Evolutionary conservation across 768 basidiomycete genomes (phyloP), one percentile per base, ranked within the genome.

Genomic region (Boletus sp.): DNA sequence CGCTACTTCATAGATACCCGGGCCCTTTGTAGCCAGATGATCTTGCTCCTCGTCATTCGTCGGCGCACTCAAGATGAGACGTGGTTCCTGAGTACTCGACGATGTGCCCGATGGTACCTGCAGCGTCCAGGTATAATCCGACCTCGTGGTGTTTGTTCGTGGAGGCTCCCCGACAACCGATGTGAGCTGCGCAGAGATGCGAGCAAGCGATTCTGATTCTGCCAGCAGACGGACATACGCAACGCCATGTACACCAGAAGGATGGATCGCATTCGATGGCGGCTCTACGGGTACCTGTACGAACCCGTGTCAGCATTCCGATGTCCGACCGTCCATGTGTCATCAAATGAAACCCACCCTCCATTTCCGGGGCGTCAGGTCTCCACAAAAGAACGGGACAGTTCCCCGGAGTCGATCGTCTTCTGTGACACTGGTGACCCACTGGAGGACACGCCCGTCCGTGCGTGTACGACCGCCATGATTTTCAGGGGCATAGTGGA

Each of bases 351-450:
- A 15, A 45, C 81, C 17, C 62, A 86, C 89, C 69, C 89, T 75
- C 69, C 78, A 77, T 3, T 70, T 60, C 48, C 88, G 73, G 3
- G 85, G 81, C 4, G 87, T 89, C 3, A 88, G 72, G 64, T 90
- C 89, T 12, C 86, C 86, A 62, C 89, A 90, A 69, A 86, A 90
- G 65, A 90, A 90, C 7, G 89, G 88, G 17, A 84, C 67, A 1
- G 64, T 61, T 2, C 79, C 78, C 11, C 70, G 62, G 45, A 60
- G 35, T 45, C 52, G 52, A 11, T 37, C 28, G 50, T 64, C 57
- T 7, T 58, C 59, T 1, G 84, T 75, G 4, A 74, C 68, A 3
- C 75, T 80, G 39, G 87, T 79, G 40, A 84, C 64, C 87, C 88
- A 90, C 63, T 80, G 68, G 46, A 90, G 58, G 12, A 76, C 70